Percentiles rank a stretch among this genome's conserved stretches.
phyloP scores from a whole-genome alignment of 768 basidiomycete genomes.

The Russula sp. region DNA sequence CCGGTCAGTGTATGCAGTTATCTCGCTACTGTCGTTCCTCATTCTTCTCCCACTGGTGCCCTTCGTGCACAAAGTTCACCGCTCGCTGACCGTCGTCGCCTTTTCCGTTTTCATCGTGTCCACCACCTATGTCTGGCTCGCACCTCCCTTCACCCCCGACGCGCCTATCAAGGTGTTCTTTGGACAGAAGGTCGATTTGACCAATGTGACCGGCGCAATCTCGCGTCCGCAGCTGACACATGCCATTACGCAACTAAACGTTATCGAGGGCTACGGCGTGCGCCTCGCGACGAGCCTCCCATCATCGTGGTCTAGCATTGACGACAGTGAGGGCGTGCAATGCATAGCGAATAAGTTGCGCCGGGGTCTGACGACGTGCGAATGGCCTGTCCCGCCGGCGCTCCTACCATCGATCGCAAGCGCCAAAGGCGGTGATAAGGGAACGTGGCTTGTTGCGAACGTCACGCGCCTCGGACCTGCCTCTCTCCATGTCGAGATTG shows the following conservation, averaged over 20 bases:
- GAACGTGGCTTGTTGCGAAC: slow-evolving; percentile 46
- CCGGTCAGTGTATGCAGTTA: slow-evolving; percentile 48
- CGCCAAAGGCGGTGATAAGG: background rate
- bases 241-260: slow-evolving; percentile 46
- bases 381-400: slow-evolving; percentile 44
- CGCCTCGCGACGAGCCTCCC: slow-evolving; percentile 50
- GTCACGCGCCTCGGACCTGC: slow-evolving; percentile 43
- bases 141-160: slow-evolving; percentile 59
- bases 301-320: slow-evolving; percentile 42
- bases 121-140: slow-evolving; percentile 45
- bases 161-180: slow-evolving; percentile 71
- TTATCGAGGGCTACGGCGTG: slow-evolving; percentile 45
- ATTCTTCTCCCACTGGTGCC: slow-evolving; percentile 60
- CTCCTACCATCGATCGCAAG: slow-evolving; percentile 43
- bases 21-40: slow-evolving; percentile 49
- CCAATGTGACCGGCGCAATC: background rate
- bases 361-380: slow-evolving; percentile 47
- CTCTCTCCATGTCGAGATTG: slow-evolving; percentile 49
- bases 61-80: slow-evolving; percentile 55
- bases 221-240: slow-evolving; percentile 32
- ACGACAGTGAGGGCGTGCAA: slow-evolving; percentile 35
- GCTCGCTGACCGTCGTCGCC: slow-evolving; percentile 38
- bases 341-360: slow-evolving; percentile 32
- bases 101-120: slow-evolving; percentile 41
- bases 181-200: slow-evolving; percentile 55